Evolutionary conservation across 1,284 basidiomycete genomes (phyloP), one percentile per base, ranked within the genome.

Genomic region (Pascua sp.): DNA sequence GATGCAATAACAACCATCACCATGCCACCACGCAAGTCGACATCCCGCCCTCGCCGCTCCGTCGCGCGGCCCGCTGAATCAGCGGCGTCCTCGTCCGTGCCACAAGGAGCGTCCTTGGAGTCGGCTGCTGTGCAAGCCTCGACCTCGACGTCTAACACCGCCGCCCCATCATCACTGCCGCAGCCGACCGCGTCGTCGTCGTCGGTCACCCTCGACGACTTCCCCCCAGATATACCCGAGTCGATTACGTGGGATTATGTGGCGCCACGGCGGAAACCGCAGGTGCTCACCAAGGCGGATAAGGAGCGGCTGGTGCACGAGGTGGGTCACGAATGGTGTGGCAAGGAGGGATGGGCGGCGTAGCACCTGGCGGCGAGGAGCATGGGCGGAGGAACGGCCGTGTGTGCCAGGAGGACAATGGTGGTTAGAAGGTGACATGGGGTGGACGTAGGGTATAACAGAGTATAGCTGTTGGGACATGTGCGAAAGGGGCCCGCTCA

Each of bases 231-330:
- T 32, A 40, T 73, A 1, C 66, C 68, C 4, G 66, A 70, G 18
- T 63, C 52, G 32, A 59, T 75, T 42, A 74, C 72, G 11, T 68
- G 69, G 36, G 70, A 63, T 8, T 76, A 71, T 44, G 55, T 42
- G 5, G 58, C 59, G 12, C 32, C 49, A 8, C 38, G 51, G 3
- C 32, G 51, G 10, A 48, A 52, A 15, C 50, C 59, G 9, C 49
- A 48, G n/a, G 43, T 32, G 5, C 44, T 73, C 18, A 56, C 51
- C 11, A 67, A 71, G 43, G 66, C 65, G 13, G 67, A 76, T 42
- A 51, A 68, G 44, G 65, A 65, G 8, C 60, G 53, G 11, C 47
- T 76, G 12, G 59, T 76, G 2, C 64, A 68, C 47, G 74, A 76
- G 62, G 73, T 76, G 36, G 15, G 67, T 52, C 24, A 7, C 10